phyloP scores from a whole-genome alignment of 2,329 filamentous ascomycete species.

The Botryosphaeria dothidea region DNA sequence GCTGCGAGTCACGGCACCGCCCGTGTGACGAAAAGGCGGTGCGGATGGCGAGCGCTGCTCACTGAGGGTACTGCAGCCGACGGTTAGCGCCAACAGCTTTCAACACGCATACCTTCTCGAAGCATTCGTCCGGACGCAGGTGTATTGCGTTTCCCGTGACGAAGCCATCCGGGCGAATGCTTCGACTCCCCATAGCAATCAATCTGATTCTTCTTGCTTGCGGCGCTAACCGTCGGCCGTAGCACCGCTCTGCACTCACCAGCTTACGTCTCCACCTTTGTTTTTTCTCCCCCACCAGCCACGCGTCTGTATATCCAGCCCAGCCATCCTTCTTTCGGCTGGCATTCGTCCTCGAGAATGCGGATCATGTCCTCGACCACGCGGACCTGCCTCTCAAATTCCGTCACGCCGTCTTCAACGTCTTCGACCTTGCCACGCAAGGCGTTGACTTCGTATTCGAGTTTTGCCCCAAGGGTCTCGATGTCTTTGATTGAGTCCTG shows the following conservation, averaged over 20 bases:
- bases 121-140: too few relatives aligned
- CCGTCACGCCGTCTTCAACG: constrained; percentile 77
- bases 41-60: background rate
- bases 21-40: constrained; percentile 5
- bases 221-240: too few relatives aligned
- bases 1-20: constrained; percentile 2
- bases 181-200: too few relatives aligned
- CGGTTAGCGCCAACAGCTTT: too few relatives aligned
- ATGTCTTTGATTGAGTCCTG: constrained; percentile 75
- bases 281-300: background rate
- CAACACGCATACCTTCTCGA: too few relatives aligned
- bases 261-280: background rate
- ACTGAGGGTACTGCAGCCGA: too few relatives aligned
- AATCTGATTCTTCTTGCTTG: too few relatives aligned
- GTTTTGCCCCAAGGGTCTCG: constrained; percentile 76
- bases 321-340: constrained; percentile 37
- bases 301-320: constrained; percentile 27
- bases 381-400: constrained; percentile 70
- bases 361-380: constrained; percentile 46
- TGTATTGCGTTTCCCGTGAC: too few relatives aligned
- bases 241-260: too few relatives aligned
- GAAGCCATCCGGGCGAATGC: too few relatives aligned
- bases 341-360: constrained; percentile 59
- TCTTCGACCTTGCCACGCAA: constrained; percentile 81
- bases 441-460: constrained; percentile 88